phyloP scores from a whole-genome alignment of 2,329 filamentous ascomycete species.

The Thielaviopsis punctulata region DNA sequence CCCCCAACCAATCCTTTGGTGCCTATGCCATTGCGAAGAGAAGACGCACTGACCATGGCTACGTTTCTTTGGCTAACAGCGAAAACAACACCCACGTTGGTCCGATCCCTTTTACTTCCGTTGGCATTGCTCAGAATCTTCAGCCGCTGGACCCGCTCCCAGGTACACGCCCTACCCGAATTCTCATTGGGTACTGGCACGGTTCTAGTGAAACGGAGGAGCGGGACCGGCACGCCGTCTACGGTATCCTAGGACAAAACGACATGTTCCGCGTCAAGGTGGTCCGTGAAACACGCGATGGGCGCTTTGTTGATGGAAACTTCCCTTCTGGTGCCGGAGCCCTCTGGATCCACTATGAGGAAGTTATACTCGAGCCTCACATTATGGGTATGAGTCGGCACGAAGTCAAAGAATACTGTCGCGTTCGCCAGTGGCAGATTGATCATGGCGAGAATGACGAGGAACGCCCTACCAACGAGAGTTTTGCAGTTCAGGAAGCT shows the following conservation, averaged over 20 bases:
- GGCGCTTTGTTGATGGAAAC: slow-evolving; percentile 39
- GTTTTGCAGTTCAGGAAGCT: slow-evolving; percentile 33
- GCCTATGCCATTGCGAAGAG: slow-evolving; percentile 1
- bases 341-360: slow-evolving; percentile 45
- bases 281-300: slow-evolving; percentile 41
- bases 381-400: slow-evolving; percentile 31
- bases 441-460: slow-evolving; percentile 33
- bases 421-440: slow-evolving; percentile 40
- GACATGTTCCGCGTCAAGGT: slow-evolving; percentile 50
- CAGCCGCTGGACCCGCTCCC: slow-evolving; percentile 25
- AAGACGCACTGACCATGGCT: slow-evolving; percentile 13
- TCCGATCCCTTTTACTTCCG: slow-evolving; percentile 9
- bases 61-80: background rate
- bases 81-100: background rate
- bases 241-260: slow-evolving; percentile 43
- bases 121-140: slow-evolving; percentile 5
- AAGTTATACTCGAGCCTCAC: slow-evolving; percentile 40
- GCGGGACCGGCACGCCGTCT: slow-evolving; percentile 42
- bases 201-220: slow-evolving; percentile 30
- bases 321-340: slow-evolving; percentile 43
- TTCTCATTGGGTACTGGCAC: slow-evolving; percentile 42
- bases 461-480: slow-evolving; percentile 32
- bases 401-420: slow-evolving; percentile 47
- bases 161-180: slow-evolving; percentile 38
- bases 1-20: background rate